A percentile compares a stretch with the other conserved stretches of the same genome.
Evolutionary conservation across 352 stramenopile species (phyloP).

Genomic region (Phytophthora ohioensis): DNA sequence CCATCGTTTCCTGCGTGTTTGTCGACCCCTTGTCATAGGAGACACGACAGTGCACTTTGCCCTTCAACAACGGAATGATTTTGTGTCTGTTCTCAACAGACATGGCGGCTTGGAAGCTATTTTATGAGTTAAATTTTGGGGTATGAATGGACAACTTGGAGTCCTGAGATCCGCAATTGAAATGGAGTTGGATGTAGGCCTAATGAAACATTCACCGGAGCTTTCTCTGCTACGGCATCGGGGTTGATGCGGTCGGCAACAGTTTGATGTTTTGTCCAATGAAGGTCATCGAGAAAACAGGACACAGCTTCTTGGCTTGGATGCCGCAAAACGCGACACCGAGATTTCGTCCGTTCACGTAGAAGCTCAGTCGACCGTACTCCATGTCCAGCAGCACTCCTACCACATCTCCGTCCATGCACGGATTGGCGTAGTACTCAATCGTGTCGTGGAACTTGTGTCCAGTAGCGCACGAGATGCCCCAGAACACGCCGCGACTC

Average conservation of each 20-base stretch:
- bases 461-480: constrained; percentile 73
- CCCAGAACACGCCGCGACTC: constrained; percentile 76
- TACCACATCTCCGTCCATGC: constrained; percentile 77
- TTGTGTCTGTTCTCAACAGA: neutral
- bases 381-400: constrained; percentile 84
- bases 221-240: constrained; percentile 40
- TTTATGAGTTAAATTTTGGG: constrained; percentile 24
- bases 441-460: constrained; percentile 83
- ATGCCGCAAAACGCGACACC: constrained; percentile 77
- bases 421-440: constrained; percentile 79
- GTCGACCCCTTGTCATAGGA: too few relatives aligned
- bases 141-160: constrained; percentile 15
- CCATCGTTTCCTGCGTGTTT: neutral
- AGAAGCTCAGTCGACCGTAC: constrained; percentile 77
- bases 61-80: constrained; percentile 26
- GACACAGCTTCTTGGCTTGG: constrained; percentile 62
- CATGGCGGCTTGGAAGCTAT: constrained; percentile 20
- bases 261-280: constrained; percentile 75
- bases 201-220: constrained; percentile 17
- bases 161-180: constrained; percentile 11
- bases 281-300: constrained; percentile 77
- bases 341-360: constrained; percentile 80
- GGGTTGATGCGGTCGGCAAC: constrained; percentile 61
- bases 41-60: too few relatives aligned
- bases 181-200: constrained; percentile 15